phyloP scores from a whole-genome alignment of 2,329 filamentous ascomycete species.

The Alternaria incomplexa region DNA sequence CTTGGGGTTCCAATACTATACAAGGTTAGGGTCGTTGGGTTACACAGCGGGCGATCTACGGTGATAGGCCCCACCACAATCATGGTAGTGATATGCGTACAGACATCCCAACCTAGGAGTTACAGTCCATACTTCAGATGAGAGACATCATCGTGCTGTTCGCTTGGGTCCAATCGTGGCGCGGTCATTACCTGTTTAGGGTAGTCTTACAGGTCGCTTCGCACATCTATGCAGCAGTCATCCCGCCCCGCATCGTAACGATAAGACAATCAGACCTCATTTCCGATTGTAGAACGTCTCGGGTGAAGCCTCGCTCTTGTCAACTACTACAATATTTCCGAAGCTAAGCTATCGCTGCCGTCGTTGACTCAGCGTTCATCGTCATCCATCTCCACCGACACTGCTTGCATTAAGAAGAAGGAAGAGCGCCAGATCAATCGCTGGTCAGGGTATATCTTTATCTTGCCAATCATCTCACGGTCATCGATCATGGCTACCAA shows the following conservation, averaged over 20 bases:
- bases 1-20: slow-evolving; percentile 41
- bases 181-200: slow-evolving; percentile 15
- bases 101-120: slow-evolving; percentile 9
- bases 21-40: slow-evolving; percentile 37
- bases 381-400: neutral
- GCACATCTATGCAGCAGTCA: slow-evolving; percentile 14
- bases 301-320: neutral
- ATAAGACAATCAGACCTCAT: slow-evolving; percentile 12
- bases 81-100: slow-evolving; percentile 22
- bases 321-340: neutral
- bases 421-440: neutral
- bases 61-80: slow-evolving; percentile 29
- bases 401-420: neutral
- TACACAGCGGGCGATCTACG: slow-evolving; percentile 23
- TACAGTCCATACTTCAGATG: slow-evolving; percentile 5
- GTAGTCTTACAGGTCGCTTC: slow-evolving; percentile 7
- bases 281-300: neutral
- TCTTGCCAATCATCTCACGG: neutral
- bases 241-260: slow-evolving; percentile 17
- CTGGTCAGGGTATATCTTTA: neutral
- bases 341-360: neutral
- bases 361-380: neutral
- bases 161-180: slow-evolving; percentile 7
- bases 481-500: slow-evolving; percentile 23
- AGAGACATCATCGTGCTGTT: slow-evolving; percentile 4